phyloP scores from a whole-genome alignment of 1,284 basidiomycete species.

The Hemileia vastatrix region DNA sequence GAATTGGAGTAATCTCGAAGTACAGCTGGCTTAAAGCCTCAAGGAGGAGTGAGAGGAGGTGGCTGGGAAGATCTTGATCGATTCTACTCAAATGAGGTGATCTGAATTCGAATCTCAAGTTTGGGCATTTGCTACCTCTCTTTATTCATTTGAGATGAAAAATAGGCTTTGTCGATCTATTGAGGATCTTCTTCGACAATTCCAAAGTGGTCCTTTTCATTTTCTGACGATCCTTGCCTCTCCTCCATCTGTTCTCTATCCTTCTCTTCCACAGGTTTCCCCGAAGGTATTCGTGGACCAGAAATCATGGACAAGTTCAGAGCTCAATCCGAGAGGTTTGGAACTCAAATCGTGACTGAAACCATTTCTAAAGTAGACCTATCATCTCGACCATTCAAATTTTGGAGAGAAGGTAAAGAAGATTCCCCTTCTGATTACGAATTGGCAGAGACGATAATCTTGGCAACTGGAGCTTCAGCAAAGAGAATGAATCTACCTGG shows the following conservation, averaged over 20 bases:
- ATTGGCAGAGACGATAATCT: slow-evolving; percentile 83
- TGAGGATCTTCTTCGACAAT: too few relatives aligned
- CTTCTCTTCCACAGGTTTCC: slow-evolving; percentile 80
- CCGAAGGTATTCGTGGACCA: slow-evolving; percentile 81
- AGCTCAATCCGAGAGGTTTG: slow-evolving; percentile 60
- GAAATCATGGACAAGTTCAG: slow-evolving; percentile 98
- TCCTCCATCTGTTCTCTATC: not conserved
- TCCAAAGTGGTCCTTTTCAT: too few relatives aligned
- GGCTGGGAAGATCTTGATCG: too few relatives aligned
- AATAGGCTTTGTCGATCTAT: too few relatives aligned
- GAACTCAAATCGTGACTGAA: slow-evolving; percentile 89
- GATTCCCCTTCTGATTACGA: slow-evolving; percentile 58
- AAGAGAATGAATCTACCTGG: slow-evolving; percentile 82
- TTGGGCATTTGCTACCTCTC: too few relatives aligned
- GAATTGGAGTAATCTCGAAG: too few relatives aligned
- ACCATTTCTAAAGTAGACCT: slow-evolving; percentile 91
- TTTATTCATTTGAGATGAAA: too few relatives aligned
- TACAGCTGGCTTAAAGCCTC: too few relatives aligned
- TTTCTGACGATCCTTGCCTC: too few relatives aligned
- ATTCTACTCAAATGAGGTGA: too few relatives aligned
- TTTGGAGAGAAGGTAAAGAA: slow-evolving; percentile 89
- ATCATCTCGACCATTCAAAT: slow-evolving; percentile 84
- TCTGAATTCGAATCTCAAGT: too few relatives aligned
- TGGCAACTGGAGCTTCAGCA: slow-evolving; percentile 94
- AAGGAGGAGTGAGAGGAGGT: too few relatives aligned